Base-by-base conservation (phyloP, 1,284 basidiomycete genomes). In the Trametes pubescens region DNA sequence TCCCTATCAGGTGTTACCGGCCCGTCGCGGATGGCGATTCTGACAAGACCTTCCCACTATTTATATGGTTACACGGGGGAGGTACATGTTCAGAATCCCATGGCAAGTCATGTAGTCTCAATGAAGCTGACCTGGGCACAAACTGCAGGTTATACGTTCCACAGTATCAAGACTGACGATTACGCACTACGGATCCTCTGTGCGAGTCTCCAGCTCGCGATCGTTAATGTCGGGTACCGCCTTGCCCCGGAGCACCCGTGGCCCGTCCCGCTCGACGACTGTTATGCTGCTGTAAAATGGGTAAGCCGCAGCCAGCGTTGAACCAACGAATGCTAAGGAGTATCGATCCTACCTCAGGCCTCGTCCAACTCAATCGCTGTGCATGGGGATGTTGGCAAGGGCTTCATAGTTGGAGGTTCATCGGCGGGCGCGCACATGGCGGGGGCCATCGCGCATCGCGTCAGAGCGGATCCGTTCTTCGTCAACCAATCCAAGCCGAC, bases 171-270 rank as follows among this genome's bases (percentile, higher is more conserved):
- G 24, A 43, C 47, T 10, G 70, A 73, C 44, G 71, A 71, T 35
- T 48, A 61, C 22, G 21, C 40, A 6, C 58, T 71, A 10, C 65
- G 71, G 10, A 55, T 44, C 9, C n/a, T 64, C 13, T 62, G 57
- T 29, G 54, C 54, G 13, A 57, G 59, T 5, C 54, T 65, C 13
- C 61, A 59, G 26, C 47, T 67, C 24, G 66, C 76, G 2, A 72
- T 76, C 29, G 71, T 53, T 4, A 53, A 54, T 26, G 59, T 60
- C 29, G 59, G 51, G 29, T 60, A 60, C 24, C 49, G 80, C 21
- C 73, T 79, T 13, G 78, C 79, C 8, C 81, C 81, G 1, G 77
- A 79, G 51, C 59, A 77, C 58, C 75, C 77, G 0, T 82, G 74
- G 68, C 81, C 81, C 0, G 75, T 74, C 1, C 75, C 76, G 0